Percentiles rank a stretch among this genome's conserved stretches.
These are phyloP conservation scores for Apium graveolens DNA, from an alignment of 129 eudicot species.

Conservation along the genomic window DNA sequence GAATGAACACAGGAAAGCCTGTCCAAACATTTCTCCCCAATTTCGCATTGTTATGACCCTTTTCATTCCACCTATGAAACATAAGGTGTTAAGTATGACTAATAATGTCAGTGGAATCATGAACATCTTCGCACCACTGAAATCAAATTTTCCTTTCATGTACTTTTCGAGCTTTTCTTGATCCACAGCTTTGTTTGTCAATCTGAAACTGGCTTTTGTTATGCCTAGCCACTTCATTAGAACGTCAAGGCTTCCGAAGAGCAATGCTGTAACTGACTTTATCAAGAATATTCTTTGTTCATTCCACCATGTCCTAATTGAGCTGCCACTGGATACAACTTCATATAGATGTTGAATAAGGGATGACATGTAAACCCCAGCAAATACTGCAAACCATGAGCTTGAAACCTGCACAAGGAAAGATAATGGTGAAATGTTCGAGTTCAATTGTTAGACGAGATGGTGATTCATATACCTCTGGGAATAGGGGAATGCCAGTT, in stretches of 20 bases:
- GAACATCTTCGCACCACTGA: constrained; percentile 59
- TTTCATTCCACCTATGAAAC: constrained; percentile 53
- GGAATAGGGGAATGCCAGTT: constrained; percentile 53
- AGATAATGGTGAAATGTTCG: background rate
- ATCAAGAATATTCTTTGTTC: constrained; percentile 65
- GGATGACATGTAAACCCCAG: constrained; percentile 43
- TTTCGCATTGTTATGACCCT: constrained; percentile 28
- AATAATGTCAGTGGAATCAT: constrained; percentile 48
- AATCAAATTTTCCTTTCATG: constrained; percentile 53
- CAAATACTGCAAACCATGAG: constrained; percentile 57
- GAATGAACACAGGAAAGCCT: constrained; percentile 39
- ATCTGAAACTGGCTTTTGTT: constrained; percentile 50
- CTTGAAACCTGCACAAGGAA: constrained; percentile 33
- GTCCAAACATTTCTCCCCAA: constrained; percentile 62
- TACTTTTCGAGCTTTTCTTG: constrained; percentile 55
- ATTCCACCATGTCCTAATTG: constrained; percentile 65
- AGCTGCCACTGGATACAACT: constrained; percentile 48
- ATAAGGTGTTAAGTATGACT: constrained; percentile 43
- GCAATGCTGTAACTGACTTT: constrained; percentile 44
- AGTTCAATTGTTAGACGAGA: background rate
- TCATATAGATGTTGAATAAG: constrained; percentile 47
- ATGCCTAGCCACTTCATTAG: constrained; percentile 46
- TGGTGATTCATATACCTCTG: constrained; percentile 29
- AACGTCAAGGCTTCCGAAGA: constrained; percentile 63
- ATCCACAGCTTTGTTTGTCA: constrained; percentile 70